phyloP scores from a whole-genome alignment of 108 stramenopile species.

The Bacterosira constricta region DNA sequence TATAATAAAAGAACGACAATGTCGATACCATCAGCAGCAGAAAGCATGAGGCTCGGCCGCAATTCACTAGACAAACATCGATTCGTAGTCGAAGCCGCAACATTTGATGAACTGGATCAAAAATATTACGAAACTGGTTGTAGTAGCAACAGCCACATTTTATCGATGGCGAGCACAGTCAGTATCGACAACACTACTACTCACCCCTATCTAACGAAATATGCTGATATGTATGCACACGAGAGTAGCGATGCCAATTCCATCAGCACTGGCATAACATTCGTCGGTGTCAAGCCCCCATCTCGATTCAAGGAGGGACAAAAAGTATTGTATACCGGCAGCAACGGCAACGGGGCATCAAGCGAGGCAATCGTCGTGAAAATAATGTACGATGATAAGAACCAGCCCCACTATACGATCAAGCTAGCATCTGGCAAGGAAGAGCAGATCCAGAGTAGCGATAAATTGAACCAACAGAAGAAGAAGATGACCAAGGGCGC shows the following conservation, averaged over 20 bases:
- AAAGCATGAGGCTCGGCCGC: neutral
- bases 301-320: slow-evolving; percentile 16
- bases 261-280: neutral
- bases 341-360: neutral
- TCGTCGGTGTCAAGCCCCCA: slow-evolving; percentile 13
- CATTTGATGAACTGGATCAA: slow-evolving; percentile 15
- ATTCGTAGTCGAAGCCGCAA: neutral
- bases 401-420: slow-evolving; percentile 21
- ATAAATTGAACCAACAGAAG: neutral
- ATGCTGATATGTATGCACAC: slow-evolving; percentile 38
- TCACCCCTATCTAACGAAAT: slow-evolving; percentile 27
- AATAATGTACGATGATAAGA: slow-evolving; percentile 10
- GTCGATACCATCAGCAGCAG: neutral
- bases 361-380: slow-evolving; percentile 13
- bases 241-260: neutral
- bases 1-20: too few species aligned
- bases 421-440: neutral
- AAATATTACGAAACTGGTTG: neutral
- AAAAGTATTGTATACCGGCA: slow-evolving; percentile 15
- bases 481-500: neutral
- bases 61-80: neutral
- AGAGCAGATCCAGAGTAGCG: neutral
- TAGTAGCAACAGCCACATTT: neutral
- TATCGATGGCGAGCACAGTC: slow-evolving; percentile 23
- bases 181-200: slow-evolving; percentile 37